These are phyloP conservation scores for Styphnolobium japonicum DNA, from an alignment of 306 rosid genomes.

Conservation along the genomic window DNA sequence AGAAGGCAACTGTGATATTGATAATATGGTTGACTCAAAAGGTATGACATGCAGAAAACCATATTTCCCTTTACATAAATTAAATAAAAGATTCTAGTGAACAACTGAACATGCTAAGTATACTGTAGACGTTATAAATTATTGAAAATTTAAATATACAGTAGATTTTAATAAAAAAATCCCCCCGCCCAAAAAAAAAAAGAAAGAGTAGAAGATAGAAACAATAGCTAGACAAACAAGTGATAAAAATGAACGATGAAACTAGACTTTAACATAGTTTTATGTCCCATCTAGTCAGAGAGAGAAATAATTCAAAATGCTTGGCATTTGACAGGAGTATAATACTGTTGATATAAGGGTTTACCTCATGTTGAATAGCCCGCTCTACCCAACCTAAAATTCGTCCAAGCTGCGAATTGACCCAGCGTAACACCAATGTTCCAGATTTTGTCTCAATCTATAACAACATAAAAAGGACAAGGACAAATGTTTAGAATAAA, in stretches of 20 bases:
- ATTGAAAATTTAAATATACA: neutral
- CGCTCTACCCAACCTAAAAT: slow-evolving; percentile 95
- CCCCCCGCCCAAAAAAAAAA: neutral
- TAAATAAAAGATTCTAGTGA: neutral
- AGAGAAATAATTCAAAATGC: slow-evolving; percentile 16
- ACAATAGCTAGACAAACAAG: neutral
- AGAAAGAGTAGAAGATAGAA: neutral
- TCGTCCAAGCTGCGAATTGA: slow-evolving; percentile 91
- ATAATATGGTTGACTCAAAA: neutral
- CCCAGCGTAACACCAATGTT: slow-evolving; percentile 96
- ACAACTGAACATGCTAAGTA: neutral
- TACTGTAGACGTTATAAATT: neutral
- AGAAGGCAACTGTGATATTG: neutral
- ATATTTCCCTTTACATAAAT: neutral
- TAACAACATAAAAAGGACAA: slow-evolving; percentile 9
- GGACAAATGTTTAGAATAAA: slow-evolving; percentile 17
- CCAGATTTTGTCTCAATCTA: slow-evolving; percentile 96
- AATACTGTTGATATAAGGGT: slow-evolving; percentile 2
- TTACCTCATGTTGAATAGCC: slow-evolving; percentile 87
- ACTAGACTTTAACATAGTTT: neutral
- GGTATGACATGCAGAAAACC: neutral
- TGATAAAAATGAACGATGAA: neutral
- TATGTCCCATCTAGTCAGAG: slow-evolving; percentile 10
- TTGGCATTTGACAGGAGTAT: neutral
- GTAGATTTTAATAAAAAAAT: neutral